Conservation (phyloP, 306 rosid genomes). For the Dalbergia cultrata region DNA sequence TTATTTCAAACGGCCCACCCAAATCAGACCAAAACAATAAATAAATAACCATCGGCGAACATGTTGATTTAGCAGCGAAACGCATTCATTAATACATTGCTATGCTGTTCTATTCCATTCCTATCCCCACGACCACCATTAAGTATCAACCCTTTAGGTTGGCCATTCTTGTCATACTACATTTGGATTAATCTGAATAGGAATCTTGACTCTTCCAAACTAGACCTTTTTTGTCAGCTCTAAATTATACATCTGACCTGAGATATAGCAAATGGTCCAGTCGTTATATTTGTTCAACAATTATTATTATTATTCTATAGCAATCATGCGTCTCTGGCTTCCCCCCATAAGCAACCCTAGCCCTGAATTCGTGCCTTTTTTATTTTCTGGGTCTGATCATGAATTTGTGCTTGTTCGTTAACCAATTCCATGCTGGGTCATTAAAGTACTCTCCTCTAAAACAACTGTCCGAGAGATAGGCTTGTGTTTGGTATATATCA, state of each 20-base stretch:
- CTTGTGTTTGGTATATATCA: conserved; percentile 42
- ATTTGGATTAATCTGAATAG: conserved; percentile 19
- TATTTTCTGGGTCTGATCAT: not conserved
- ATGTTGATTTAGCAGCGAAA: not conserved
- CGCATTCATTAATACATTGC: not conserved
- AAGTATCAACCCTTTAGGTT: conserved; percentile 3
- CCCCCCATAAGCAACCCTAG: conserved; percentile 17
- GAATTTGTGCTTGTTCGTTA: conserved; percentile 24
- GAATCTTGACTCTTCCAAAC: conserved; percentile 10
- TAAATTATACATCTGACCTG: not conserved
- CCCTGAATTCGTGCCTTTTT: not conserved
- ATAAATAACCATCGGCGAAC: not conserved
- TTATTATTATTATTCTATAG: not conserved
- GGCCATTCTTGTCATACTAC: conserved; percentile 33
- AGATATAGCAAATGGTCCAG: not conserved
- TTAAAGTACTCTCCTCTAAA: conserved; percentile 36
- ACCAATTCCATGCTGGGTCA: conserved; percentile 29
- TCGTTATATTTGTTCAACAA: not conserved
- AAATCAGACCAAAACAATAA: too few species aligned
- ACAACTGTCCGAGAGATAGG: conserved; percentile 49
- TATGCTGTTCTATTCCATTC: not conserved
- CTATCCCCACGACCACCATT: not conserved
- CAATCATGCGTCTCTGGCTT: conserved; percentile 4
- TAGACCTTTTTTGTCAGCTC: not conserved
- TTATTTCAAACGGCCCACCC: too few species aligned